Conservation (phyloP, 208 protist genomes). For the Crithidia acanthocephali region DNA sequence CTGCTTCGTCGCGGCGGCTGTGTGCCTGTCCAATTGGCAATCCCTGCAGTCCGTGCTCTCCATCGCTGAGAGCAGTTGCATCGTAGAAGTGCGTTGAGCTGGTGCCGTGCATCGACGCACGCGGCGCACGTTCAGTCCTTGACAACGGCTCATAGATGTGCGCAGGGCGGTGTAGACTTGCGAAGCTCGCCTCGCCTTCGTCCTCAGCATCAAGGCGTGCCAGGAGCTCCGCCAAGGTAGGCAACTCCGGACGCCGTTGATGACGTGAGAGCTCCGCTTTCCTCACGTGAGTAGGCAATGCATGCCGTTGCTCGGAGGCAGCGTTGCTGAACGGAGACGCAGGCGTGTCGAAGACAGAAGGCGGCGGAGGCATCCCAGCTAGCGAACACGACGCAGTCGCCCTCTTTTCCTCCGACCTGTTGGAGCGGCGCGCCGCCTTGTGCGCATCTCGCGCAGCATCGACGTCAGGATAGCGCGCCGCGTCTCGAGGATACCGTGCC, state of each 20-base stretch:
- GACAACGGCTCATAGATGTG: neutral
- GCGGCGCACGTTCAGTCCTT: neutral
- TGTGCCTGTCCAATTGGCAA: no score
- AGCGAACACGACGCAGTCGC: neutral
- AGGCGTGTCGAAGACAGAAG: constrained; percentile 7
- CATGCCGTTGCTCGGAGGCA: neutral
- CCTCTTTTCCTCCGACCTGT: neutral
- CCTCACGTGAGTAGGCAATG: neutral
- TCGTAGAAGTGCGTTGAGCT: neutral
- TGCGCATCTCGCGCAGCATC: no score
- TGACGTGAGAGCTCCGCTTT: neutral
- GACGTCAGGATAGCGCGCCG: no score
- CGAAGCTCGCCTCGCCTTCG: constrained; percentile 1
- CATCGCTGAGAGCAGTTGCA: neutral
- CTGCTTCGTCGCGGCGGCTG: no score
- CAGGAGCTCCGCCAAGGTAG: constrained; percentile 30
- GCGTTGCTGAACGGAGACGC: neutral
- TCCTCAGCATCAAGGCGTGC: constrained; percentile 20
- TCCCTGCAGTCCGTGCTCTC: neutral
- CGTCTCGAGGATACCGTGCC: no score
- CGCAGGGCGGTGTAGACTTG: neutral
- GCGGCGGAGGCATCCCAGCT: constrained; percentile 5
- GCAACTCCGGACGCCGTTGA: constrained; percentile 13
- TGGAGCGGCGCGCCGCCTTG: neutral
- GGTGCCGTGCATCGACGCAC: neutral